Percentiles rank a stretch among this genome's conserved stretches.
Evolutionary conservation across 2,329 filamentous ascomycete genomes (phyloP).

Genomic region (Plenodomus tracheiphilus): DNA sequence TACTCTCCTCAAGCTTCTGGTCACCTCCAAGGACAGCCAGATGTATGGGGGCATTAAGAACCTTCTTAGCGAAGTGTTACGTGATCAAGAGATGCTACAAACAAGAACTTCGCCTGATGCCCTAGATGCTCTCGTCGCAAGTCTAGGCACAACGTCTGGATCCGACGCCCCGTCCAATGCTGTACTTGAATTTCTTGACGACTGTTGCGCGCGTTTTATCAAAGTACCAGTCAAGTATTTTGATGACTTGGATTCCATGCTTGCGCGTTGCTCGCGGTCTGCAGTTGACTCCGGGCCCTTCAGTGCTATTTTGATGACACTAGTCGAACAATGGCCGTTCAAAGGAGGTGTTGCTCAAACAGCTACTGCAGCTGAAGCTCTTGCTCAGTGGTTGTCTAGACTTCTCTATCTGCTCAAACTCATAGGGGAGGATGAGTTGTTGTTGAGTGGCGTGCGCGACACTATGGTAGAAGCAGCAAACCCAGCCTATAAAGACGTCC

Average conservation of each 20-base stretch:
- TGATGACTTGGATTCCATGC: slow-evolving; percentile 64
- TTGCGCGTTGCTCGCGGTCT: slow-evolving; percentile 22
- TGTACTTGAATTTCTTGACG: slow-evolving; percentile 76
- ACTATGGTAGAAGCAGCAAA: slow-evolving; percentile 32
- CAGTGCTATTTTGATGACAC: slow-evolving; percentile 69
- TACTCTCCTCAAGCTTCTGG: slow-evolving; percentile 66
- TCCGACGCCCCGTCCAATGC: slow-evolving; percentile 28
- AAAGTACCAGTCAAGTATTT: slow-evolving; percentile 82
- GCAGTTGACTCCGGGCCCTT: slow-evolving; percentile 38
- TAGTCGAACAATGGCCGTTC: slow-evolving; percentile 80
- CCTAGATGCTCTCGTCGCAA: slow-evolving; percentile 53
- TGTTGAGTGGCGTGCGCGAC: slow-evolving; percentile 33
- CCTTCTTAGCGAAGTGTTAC: slow-evolving; percentile 63
- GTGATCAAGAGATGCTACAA: slow-evolving; percentile 69
- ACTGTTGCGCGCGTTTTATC: slow-evolving; percentile 76
- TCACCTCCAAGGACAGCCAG: slow-evolving; percentile 54
- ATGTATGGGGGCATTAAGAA: slow-evolving; percentile 56
- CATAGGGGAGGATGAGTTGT: slow-evolving; percentile 40
- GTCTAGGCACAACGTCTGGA: slow-evolving; percentile 48
- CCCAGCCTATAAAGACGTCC: slow-evolving; percentile 32
- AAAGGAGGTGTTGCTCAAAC: slow-evolving; percentile 36
- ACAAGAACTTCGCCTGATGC: slow-evolving; percentile 44
- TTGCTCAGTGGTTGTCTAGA: slow-evolving; percentile 43
- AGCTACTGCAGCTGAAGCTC: slow-evolving; percentile 26
- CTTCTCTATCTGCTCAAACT: slow-evolving; percentile 41